Conservation (phyloP, 177 flowering plant species). For the Telopea speciosissima region DNA sequence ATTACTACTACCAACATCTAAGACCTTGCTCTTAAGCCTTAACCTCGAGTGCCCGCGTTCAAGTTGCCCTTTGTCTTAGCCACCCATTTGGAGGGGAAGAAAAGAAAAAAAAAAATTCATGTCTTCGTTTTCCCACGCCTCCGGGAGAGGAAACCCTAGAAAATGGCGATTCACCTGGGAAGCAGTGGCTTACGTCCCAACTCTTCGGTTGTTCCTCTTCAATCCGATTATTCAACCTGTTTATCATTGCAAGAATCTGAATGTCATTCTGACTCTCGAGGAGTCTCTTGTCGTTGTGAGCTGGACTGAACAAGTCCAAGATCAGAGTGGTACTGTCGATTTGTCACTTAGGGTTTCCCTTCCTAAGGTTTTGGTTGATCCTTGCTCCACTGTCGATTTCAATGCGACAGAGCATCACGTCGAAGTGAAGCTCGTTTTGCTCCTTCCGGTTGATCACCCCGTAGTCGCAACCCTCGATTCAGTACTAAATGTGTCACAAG, state of each 20-base stretch:
- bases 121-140: slow-evolving; percentile 10
- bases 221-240: slow-evolving; percentile 34
- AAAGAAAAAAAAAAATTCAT: neutral
- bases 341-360: slow-evolving; percentile 52
- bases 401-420: slow-evolving; percentile 62
- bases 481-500: slow-evolving; percentile 23
- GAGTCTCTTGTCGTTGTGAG: slow-evolving; percentile 37
- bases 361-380: slow-evolving; percentile 72
- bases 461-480: slow-evolving; percentile 42
- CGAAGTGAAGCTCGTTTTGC: slow-evolving; percentile 63
- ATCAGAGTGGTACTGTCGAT: slow-evolving; percentile 2
- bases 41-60: no score
- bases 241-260: slow-evolving; percentile 37
- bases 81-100: no score
- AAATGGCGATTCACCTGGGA: slow-evolving; percentile 94
- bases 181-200: slow-evolving; percentile 65
- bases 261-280: slow-evolving; percentile 25
- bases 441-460: slow-evolving; percentile 89
- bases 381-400: slow-evolving; percentile 42
- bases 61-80: no score
- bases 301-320: slow-evolving; percentile 31
- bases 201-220: slow-evolving; percentile 62
- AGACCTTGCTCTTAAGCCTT: no score
- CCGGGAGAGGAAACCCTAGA: slow-evolving; percentile 46
- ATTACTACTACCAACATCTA: no score